Percentiles rank a stretch among this genome's conserved stretches.
phyloP scores from a whole-genome alignment of 306 rosid genomes.

The Castanospermum australe region DNA sequence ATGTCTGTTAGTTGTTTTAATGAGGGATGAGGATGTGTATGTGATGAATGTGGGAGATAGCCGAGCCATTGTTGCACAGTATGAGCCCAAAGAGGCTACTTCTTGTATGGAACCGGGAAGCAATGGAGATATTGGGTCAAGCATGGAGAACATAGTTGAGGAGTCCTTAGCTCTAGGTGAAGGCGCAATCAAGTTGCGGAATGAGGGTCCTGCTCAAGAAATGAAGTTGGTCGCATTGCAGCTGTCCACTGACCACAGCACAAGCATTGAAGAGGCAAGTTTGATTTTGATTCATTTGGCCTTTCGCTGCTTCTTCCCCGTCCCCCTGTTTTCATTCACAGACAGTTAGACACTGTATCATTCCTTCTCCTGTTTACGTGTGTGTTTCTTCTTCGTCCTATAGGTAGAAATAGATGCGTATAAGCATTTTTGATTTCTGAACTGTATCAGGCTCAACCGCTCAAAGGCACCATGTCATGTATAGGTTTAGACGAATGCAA shows the following conservation, averaged over 20 bases:
- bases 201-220: conserved; percentile 40
- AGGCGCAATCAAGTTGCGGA: conserved; percentile 26
- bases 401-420: not conserved
- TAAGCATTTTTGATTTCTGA: not conserved
- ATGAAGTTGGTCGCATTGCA: conserved; percentile 64
- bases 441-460: not conserved
- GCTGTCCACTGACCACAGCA: conserved; percentile 78
- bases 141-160: conserved; percentile 55
- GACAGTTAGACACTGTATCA: not conserved
- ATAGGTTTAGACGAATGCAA: not conserved
- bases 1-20: conserved; percentile 73
- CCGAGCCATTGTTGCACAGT: conserved; percentile 81
- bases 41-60: conserved; percentile 94
- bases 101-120: conserved; percentile 28
- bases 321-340: not conserved
- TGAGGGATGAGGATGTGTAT: conserved; percentile 94
- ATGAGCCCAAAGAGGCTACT: conserved; percentile 46
- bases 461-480: not conserved
- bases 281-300: not conserved
- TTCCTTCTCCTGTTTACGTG: not conserved
- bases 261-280: conserved; percentile 73
- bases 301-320: not conserved
- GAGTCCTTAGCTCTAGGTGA: conserved; percentile 45
- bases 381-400: not conserved
- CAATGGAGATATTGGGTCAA: conserved; percentile 37